Conservation (phyloP, 2,329 filamentous ascomycete species). For the Fusarium newnesense region DNA sequence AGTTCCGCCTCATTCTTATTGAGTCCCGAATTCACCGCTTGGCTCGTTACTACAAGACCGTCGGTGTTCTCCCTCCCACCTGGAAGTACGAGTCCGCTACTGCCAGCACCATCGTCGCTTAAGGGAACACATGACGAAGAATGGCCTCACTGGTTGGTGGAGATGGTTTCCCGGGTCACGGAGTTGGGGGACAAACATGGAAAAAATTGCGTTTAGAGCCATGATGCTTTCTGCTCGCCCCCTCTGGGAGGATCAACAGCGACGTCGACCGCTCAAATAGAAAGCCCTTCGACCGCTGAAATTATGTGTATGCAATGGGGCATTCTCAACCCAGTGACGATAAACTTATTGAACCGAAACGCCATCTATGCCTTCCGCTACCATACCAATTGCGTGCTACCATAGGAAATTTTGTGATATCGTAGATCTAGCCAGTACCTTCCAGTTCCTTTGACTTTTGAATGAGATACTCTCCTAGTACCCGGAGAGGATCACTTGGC, state of each 20-base stretch:
- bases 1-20: constrained; percentile 99
- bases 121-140: constrained; percentile 56
- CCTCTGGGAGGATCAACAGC: constrained; percentile 47
- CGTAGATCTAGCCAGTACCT: constrained; percentile 39
- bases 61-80: constrained; percentile 84
- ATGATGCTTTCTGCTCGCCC: constrained; percentile 53
- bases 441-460: constrained; percentile 75
- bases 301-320: constrained; percentile 44
- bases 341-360: constrained; percentile 39
- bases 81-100: constrained; percentile 99
- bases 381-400: constrained; percentile 14
- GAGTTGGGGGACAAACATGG: constrained; percentile 57
- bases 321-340: constrained; percentile 41
- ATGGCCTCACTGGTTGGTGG: constrained; percentile 41
- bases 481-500: constrained; percentile 74
- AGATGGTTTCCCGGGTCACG: constrained; percentile 53
- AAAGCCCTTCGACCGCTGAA: constrained; percentile 50
- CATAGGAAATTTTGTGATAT: background rate
- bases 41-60: constrained; percentile 99
- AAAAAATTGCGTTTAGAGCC: constrained; percentile 59
- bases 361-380: constrained; percentile 35
- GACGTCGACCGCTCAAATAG: constrained; percentile 49
- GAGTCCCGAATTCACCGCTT: constrained; percentile 99
- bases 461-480: constrained; percentile 76
- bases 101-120: constrained; percentile 92